Conservation (phyloP, 1,284 basidiomycete species). For the Mycena citricolor region DNA sequence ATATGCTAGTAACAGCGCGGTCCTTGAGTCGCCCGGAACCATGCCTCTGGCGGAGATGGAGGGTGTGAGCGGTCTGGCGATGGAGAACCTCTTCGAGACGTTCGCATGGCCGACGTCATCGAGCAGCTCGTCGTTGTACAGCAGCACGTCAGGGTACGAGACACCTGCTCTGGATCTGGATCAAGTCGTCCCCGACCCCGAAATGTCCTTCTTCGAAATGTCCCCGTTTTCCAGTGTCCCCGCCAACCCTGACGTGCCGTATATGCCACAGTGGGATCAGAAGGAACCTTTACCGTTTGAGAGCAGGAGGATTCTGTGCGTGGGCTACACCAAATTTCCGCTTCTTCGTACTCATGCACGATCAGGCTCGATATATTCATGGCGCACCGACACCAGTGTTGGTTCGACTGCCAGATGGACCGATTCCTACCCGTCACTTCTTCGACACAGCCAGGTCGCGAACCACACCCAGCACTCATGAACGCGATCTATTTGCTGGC, state of each 20-base stretch:
- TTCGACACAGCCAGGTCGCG: conserved; percentile 18
- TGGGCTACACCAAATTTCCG: conserved; percentile 16
- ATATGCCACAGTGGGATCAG: conserved; percentile 31
- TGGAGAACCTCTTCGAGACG: conserved; percentile 20
- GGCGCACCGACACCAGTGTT: conserved; percentile 57
- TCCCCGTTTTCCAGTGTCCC: conserved; percentile 23
- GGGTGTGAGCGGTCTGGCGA: conserved; percentile 12
- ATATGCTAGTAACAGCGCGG: conserved; percentile 1
- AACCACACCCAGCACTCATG: conserved; percentile 56
- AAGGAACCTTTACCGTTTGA: conserved; percentile 31
- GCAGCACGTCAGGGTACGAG: conserved; percentile 18
- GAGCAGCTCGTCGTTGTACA: conserved; percentile 21
- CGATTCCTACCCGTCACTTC: conserved; percentile 33
- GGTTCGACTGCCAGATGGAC: conserved; percentile 51
- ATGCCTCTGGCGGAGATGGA: conserved; percentile 14
- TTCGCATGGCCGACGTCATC: conserved; percentile 25
- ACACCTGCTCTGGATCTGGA: conserved; percentile 16
- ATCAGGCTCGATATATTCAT: conserved; percentile 55
- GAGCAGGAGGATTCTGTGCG: conserved; percentile 43
- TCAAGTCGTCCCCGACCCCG: conserved; percentile 4
- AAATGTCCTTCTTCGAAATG: conserved; percentile 22
- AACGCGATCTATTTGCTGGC: conserved; percentile 61
- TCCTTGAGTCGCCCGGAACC: conserved; percentile 8
- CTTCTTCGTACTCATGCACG: conserved; percentile 5
- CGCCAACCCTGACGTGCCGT: conserved; percentile 22